Conservation (phyloP, 495 filamentous ascomycete genomes). For the Bryoglossum gracile region DNA sequence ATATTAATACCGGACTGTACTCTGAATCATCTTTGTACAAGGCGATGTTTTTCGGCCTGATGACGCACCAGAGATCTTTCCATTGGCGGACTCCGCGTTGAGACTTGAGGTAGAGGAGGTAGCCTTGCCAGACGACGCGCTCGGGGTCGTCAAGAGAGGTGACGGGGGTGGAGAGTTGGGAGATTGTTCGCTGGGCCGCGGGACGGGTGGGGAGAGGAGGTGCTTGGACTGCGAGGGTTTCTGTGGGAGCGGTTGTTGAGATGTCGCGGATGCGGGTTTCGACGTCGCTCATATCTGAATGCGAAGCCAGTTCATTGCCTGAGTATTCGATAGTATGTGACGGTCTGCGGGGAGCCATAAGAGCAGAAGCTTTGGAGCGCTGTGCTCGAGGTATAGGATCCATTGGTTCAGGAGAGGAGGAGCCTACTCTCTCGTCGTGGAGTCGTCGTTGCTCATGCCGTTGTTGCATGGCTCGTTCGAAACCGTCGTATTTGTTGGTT, state of each 20-base stretch:
- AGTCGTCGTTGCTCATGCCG: constrained; percentile 24
- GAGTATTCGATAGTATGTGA: constrained; percentile 64
- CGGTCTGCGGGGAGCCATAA: constrained; percentile 5
- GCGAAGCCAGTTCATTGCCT: constrained; percentile 78
- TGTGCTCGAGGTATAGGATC: constrained; percentile 37
- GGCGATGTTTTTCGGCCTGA: constrained; percentile 79
- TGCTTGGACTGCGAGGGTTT: constrained; percentile 26
- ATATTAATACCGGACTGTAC: constrained; percentile 77
- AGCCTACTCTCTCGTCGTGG: constrained; percentile 37
- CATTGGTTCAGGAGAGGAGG: constrained; percentile 59
- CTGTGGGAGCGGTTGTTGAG: constrained; percentile 34
- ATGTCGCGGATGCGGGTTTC: constrained; percentile 37
- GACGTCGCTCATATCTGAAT: constrained; percentile 84
- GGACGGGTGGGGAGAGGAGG: constrained; percentile 18
- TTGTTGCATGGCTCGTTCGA: constrained; percentile 18
- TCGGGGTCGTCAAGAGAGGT: constrained; percentile 52
- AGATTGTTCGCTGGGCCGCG: constrained; percentile 42
- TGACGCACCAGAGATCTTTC: constrained; percentile 89
- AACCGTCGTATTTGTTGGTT: constrained; percentile 14
- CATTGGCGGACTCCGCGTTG: constrained; percentile 86
- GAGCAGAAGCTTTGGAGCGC: constrained; percentile 24
- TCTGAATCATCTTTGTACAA: constrained; percentile 92
- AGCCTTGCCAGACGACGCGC: constrained; percentile 85
- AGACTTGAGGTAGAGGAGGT: constrained; percentile 76
- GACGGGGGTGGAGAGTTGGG: constrained; percentile 47